phyloP scores from a whole-genome alignment of 2,329 filamentous ascomycete genomes.

The Davidsoniella neocaledoniae region DNA sequence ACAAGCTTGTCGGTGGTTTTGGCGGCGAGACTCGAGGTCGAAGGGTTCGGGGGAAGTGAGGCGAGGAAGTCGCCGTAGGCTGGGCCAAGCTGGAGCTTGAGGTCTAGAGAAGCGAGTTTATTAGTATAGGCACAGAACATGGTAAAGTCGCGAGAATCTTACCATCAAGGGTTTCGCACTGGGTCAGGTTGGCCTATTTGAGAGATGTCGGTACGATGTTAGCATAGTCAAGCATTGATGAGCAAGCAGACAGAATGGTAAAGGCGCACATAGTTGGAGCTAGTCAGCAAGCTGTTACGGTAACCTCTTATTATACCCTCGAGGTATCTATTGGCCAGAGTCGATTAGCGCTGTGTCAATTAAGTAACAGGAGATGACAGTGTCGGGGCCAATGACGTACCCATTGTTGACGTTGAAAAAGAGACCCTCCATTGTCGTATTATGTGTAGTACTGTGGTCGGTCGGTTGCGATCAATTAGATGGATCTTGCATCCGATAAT shows the following conservation, averaged over 20 bases:
- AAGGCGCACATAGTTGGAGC: constrained; percentile 52
- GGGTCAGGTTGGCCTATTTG: constrained; percentile 85
- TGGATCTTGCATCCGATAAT: too few relatives aligned
- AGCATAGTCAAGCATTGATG: constrained; percentile 72
- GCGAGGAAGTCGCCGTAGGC: constrained; percentile 95
- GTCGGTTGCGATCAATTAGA: constrained; percentile 2
- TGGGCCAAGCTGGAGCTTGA: constrained; percentile 92
- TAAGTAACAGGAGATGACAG: not conserved
- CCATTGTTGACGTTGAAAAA: constrained; percentile 91
- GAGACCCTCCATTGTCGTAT: constrained; percentile 63
- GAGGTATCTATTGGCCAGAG: constrained; percentile 52
- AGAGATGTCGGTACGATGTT: constrained; percentile 59
- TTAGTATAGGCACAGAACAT: not conserved
- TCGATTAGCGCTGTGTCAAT: constrained; percentile 1
- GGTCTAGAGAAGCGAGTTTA: constrained; percentile 40
- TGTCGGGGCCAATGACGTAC: constrained; percentile 28
- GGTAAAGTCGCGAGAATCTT: constrained; percentile 17
- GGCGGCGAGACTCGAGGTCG: constrained; percentile 81
- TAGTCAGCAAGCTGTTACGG: constrained; percentile 79
- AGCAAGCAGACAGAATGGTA: not conserved
- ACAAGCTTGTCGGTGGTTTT: constrained; percentile 98
- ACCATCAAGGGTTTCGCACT: constrained; percentile 98
- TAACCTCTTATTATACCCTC: constrained; percentile 97
- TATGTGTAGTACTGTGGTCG: constrained; percentile 12
- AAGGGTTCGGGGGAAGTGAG: constrained; percentile 85